These are phyloP conservation scores for Pichia terricola DNA, from an alignment of 1,139 yeast genomes.

Conservation along the genomic window DNA sequence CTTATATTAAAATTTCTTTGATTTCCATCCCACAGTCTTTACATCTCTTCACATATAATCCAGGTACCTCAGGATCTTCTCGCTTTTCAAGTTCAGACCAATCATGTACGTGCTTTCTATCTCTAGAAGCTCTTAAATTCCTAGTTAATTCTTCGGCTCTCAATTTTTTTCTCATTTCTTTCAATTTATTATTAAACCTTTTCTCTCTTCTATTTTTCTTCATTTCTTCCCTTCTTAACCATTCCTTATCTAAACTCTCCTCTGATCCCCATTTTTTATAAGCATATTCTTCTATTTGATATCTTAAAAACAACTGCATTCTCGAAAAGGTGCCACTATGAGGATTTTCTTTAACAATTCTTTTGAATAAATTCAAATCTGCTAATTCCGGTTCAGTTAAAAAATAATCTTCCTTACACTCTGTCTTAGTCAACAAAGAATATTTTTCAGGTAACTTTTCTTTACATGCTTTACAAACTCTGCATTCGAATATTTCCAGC, in stretches of 20 bases:
- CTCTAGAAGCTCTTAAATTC: slow-evolving; percentile 38
- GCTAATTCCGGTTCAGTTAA: slow-evolving; percentile 86
- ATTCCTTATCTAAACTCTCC: slow-evolving; percentile 84
- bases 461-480: slow-evolving; percentile 76
- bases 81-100: slow-evolving; percentile 57
- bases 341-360: slow-evolving; percentile 89
- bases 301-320: slow-evolving; percentile 85
- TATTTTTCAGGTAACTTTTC: slow-evolving; percentile 76
- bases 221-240: slow-evolving; percentile 71
- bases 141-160: slow-evolving; percentile 87
- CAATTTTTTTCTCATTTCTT: slow-evolving; percentile 82
- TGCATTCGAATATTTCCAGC: slow-evolving; percentile 53
- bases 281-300: slow-evolving; percentile 87
- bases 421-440: slow-evolving; percentile 86
- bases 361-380: slow-evolving; percentile 57
- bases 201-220: slow-evolving; percentile 69
- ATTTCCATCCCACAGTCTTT: slow-evolving; percentile 77
- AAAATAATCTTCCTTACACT: slow-evolving; percentile 85
- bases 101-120: slow-evolving; percentile 58
- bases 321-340: slow-evolving; percentile 80
- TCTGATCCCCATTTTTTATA: slow-evolving; percentile 92
- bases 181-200: slow-evolving; percentile 62
- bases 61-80: slow-evolving; percentile 26
- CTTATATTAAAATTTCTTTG: slow-evolving; percentile 46
- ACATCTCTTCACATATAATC: slow-evolving; percentile 55